Base-by-base conservation (phyloP, 768 basidiomycete species). In the Hericium erinaceus region DNA sequence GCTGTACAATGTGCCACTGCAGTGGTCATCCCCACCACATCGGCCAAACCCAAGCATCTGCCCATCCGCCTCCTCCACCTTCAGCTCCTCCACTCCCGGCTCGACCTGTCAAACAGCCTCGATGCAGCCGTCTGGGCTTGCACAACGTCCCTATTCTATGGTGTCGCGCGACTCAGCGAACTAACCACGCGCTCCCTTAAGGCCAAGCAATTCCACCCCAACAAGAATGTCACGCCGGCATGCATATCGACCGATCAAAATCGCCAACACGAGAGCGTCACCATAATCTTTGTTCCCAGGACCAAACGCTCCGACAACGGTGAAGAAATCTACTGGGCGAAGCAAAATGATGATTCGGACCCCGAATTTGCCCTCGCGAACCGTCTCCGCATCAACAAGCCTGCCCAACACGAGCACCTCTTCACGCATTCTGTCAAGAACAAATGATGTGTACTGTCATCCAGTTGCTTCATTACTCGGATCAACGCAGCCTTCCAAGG, bases 51-150 rank as follows among this genome's bases (percentile, higher is more conserved):
- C 2, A 70, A 67, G 28, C 38, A 66, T 0, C 57, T 59, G 24
- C 71, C 73, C 37, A 58, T 72, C 0, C 38, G 40, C 0, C 77
- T 76, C 0, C 70, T 67, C 58, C 71, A 70, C 0, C 26, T 68
- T 0, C 57, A 64, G 0, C 58, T 64, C 59, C 67, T 76, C 2
- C 16, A 16, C 2, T 18, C 38, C 1, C 48, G 65, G 0, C 66
- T 79, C 4, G 57, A 74, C 56, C 62, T 72, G 0, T 2, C 16
- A 2, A 12, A 37, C 6, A 72, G 71, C 0, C 61, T 76, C 1
- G 66, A 77, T 33, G 66, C 69, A 0, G 69, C 78, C 0, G 65
- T 72, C 0, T 73, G 56, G 15, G 71, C 75, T 0, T 76, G 74
- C 57, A 68, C 75, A 8, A 72, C 72, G 0, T 61, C 65, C 9